Percentiles rank a stretch among this genome's conserved stretches.
Evolutionary conservation across 305 asterid species (phyloP).

Genomic region (Fraxinus nigra): DNA sequence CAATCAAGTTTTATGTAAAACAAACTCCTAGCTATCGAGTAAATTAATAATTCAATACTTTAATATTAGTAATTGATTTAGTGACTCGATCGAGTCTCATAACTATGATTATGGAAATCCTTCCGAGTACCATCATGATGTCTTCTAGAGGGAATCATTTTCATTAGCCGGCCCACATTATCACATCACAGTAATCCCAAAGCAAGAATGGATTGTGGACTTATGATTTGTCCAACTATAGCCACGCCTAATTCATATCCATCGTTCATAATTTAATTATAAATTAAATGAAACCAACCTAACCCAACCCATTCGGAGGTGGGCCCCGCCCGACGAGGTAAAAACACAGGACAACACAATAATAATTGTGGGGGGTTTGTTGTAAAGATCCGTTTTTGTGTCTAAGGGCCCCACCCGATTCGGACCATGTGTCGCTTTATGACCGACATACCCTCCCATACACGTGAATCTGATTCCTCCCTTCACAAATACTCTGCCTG

Average conservation of each 20-base stretch:
- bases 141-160: background rate
- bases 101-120: background rate
- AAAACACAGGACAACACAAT: constrained; percentile 5
- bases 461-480: constrained; percentile 8
- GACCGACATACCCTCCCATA: constrained; percentile 25
- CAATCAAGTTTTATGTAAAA: background rate
- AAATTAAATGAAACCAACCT: background rate
- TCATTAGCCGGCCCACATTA: background rate
- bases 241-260: background rate
- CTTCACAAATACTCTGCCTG: background rate
- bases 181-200: background rate
- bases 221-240: background rate
- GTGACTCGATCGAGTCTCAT: background rate
- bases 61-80: background rate
- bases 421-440: constrained; percentile 25
- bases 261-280: background rate
- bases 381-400: background rate
- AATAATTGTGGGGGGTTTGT: background rate
- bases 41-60: too few species aligned
- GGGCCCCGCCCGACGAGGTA: constrained; percentile 11
- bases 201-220: background rate
- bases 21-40: background rate
- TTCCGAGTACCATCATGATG: background rate
- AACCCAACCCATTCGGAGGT: background rate
- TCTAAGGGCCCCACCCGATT: constrained; percentile 3